Evolutionary conservation across 2,329 filamentous ascomycete species (phyloP), one percentile per base, ranked within the genome.

Genomic region (Fusarium sp.): DNA sequence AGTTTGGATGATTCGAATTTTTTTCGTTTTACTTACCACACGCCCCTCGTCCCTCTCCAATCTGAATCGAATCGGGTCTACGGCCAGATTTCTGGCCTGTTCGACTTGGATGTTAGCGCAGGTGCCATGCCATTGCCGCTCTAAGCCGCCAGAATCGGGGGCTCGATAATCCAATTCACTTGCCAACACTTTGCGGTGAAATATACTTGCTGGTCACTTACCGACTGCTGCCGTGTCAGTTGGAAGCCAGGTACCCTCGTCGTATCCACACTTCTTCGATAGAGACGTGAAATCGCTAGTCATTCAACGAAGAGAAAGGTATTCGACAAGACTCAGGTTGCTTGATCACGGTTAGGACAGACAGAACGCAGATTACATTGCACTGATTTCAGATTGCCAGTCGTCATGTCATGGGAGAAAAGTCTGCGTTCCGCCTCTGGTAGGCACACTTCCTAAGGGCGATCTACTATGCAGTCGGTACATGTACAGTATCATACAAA

Each of bases 111-210:
- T 59, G 22, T 73, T 75, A 76, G 73, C 63, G 68, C 61, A 67
- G 63, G 54, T 75, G 66, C 69, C 70, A 75, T 74, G 64, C 66
- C 73, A 71, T 77, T 75, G 73, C 73, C 75, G 75, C 73, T 75
- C 71, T 68, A 76, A 76, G 73, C 74, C 74, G 74, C 70, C 60
- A 70, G 63, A 74, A 68, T 73, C 59, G 63, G 63, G 63, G 63
- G 55, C 65, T 59, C 34, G 50, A 49, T 49, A 63, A 66, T 57
- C 42, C 55, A 59, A 56, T 66, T 66, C 55, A 52, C 30, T 53
- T 72, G 63, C 43, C 47, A 51, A 38, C 44, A 47, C 54, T 66
- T 72, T 72, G 69, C 69, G 69, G 69, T 70, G 66, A 67, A 67
- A 47, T 71, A 49, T 68, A 72, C 57, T 47, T 66, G 56, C 38